Conservation (phyloP, 106 monocot genomes). For the Iris macrosiphon region DNA sequence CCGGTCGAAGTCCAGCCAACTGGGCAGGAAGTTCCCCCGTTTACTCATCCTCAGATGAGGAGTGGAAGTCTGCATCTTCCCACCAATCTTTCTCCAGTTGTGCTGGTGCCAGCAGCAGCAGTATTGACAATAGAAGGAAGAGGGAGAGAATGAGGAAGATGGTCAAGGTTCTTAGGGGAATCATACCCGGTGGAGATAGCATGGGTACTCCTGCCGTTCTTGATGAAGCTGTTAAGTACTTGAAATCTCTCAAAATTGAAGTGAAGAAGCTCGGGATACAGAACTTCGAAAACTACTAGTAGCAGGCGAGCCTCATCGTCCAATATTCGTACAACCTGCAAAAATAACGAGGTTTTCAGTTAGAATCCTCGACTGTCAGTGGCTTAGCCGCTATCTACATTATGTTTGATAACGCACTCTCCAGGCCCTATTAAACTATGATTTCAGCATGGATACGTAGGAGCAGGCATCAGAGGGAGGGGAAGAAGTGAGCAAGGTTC, state of each 20-base stretch:
- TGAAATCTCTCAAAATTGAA: constrained; percentile 74
- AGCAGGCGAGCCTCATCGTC: too few relatives aligned
- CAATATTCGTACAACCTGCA: too few relatives aligned
- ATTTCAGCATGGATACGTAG: neutral
- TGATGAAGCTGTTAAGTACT: constrained; percentile 71
- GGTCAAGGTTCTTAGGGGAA: constrained; percentile 58
- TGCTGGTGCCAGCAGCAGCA: constrained; percentile 1
- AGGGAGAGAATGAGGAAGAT: constrained; percentile 49
- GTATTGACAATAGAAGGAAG: constrained; percentile 18
- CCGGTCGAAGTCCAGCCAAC: too few relatives aligned
- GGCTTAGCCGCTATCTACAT: too few relatives aligned
- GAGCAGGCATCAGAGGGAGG: neutral
- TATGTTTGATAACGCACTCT: too few relatives aligned
- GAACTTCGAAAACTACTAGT: constrained; percentile 19
- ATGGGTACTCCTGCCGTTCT: constrained; percentile 56
- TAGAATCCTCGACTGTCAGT: too few relatives aligned
- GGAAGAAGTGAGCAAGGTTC: too few relatives aligned
- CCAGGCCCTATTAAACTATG: too few relatives aligned
- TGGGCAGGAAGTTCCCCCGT: too few relatives aligned
- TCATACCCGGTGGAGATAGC: constrained; percentile 59
- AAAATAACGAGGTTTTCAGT: too few relatives aligned
- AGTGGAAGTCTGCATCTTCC: constrained; percentile 38
- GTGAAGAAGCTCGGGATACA: constrained; percentile 56
- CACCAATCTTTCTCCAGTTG: constrained; percentile 16
- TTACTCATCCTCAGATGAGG: constrained; percentile 13